These are phyloP conservation scores for Sicyos edulis DNA, from an alignment of 306 rosid species.

Conservation along the genomic window DNA sequence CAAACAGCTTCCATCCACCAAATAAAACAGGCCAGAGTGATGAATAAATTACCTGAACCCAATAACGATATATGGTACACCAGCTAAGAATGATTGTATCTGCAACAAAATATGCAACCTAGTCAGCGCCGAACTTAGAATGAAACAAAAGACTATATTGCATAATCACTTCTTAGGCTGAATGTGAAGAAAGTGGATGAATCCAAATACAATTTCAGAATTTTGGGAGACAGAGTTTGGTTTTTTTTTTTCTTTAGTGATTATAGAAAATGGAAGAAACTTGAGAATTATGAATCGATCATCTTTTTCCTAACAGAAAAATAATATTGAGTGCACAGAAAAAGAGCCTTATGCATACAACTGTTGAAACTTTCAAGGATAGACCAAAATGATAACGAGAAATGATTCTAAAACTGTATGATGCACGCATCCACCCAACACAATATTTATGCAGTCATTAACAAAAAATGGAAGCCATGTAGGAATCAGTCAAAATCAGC, in stretches of 20 bases:
- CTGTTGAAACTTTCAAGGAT: background rate
- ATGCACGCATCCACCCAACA: background rate
- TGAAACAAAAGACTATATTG: background rate
- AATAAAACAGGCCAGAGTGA: slow-evolving; percentile 11
- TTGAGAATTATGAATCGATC: background rate
- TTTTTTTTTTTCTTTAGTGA: background rate
- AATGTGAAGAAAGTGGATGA: background rate
- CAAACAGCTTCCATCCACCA: slow-evolving; percentile 4
- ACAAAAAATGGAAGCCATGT: background rate
- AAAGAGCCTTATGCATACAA: background rate
- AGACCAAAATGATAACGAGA: background rate
- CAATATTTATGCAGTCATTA: background rate
- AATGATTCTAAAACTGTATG: too few species aligned
- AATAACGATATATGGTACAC: slow-evolving; percentile 78
- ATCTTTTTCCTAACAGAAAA: background rate
- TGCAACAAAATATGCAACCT: slow-evolving; percentile 35
- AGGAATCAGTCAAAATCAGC: background rate
- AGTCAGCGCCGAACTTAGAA: background rate
- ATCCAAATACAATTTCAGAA: background rate
- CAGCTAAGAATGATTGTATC: slow-evolving; percentile 96
- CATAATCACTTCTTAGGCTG: background rate
- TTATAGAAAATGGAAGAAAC: too few species aligned
- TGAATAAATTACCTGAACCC: slow-evolving; percentile 70
- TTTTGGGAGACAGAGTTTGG: background rate
- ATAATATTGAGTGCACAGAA: background rate